A percentile compares a stretch with the other conserved stretches of the same genome.
These are phyloP conservation scores for Skeletonema potamos DNA, from an alignment of 108 stramenopile genomes.

Conservation along the genomic window DNA sequence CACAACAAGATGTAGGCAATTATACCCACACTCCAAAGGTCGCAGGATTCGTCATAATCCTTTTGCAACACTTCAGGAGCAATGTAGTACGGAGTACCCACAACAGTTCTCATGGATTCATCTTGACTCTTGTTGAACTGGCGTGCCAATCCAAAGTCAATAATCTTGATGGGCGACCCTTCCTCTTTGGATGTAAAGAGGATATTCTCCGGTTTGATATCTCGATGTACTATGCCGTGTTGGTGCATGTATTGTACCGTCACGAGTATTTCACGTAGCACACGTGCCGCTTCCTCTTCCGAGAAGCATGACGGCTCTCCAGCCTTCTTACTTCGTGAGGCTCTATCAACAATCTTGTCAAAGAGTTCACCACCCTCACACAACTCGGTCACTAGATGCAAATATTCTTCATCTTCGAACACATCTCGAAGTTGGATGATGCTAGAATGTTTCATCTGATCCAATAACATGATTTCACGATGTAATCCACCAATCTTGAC, in stretches of 20 bases:
- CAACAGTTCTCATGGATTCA: constrained; percentile 44
- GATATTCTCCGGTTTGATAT: constrained; percentile 65
- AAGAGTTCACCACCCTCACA: constrained; percentile 83
- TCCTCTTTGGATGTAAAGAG: constrained; percentile 51
- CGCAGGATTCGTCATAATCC: constrained; percentile 49
- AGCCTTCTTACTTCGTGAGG: constrained; percentile 7
- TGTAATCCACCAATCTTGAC: constrained; percentile 19
- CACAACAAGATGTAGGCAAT: constrained; percentile 81
- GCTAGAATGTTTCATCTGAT: constrained; percentile 63
- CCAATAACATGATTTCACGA: constrained; percentile 56
- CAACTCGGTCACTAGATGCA: constrained; percentile 83
- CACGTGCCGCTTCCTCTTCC: constrained; percentile 57
- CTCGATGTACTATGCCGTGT: constrained; percentile 66
- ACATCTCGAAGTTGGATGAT: constrained; percentile 76
- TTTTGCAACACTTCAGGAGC: constrained; percentile 76
- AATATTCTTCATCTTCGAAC: constrained; percentile 66
- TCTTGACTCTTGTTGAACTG: constrained; percentile 19
- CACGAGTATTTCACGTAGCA: constrained; percentile 54
- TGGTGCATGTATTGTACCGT: constrained; percentile 77
- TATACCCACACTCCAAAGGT: constrained; percentile 85
- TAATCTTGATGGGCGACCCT: constrained; percentile 77
- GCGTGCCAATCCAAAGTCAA: constrained; percentile 89
- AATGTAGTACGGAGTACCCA: constrained; percentile 90
- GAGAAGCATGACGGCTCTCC: constrained; percentile 28
- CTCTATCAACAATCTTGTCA: constrained; percentile 68